phyloP scores from a whole-genome alignment of 345 rosid species.

The Corchorus olitorius region DNA sequence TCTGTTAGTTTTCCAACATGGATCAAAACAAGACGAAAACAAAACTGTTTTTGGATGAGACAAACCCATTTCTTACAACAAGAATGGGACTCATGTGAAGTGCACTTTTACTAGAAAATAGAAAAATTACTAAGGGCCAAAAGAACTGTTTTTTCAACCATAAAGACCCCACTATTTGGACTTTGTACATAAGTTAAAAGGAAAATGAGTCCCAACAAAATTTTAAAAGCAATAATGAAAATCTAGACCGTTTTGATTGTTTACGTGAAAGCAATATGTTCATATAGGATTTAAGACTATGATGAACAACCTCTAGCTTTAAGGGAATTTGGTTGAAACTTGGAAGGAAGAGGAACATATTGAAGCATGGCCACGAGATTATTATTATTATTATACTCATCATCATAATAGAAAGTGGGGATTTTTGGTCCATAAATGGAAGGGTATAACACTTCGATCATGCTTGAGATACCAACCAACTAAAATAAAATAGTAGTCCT shows the following conservation, averaged over 20 bases:
- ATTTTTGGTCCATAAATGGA: background rate
- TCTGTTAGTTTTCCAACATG: background rate
- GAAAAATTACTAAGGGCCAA: background rate
- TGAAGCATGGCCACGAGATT: background rate
- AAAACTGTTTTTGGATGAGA: conserved; percentile 10
- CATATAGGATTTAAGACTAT: background rate
- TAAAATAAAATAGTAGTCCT: background rate
- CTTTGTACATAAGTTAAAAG: background rate
- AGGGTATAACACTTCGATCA: background rate
- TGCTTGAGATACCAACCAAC: background rate
- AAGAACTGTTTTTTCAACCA: background rate
- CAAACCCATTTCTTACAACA: background rate
- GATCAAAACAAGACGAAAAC: background rate
- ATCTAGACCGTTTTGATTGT: background rate
- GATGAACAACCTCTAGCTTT: background rate
- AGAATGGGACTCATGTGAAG: conserved; percentile 23
- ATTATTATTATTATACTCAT: too few relatives aligned
- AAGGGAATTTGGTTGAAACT: background rate
- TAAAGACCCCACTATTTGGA: background rate
- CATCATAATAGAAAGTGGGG: background rate
- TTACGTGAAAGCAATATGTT: conserved; percentile 13
- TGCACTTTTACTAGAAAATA: background rate
- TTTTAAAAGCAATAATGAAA: background rate
- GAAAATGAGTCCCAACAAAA: background rate
- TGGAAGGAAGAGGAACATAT: conserved; percentile 2